A percentile compares a stretch with the other conserved stretches of the same genome.
phyloP scores from a whole-genome alignment of 106 monocot genomes.

The Iris macrosiphon region DNA sequence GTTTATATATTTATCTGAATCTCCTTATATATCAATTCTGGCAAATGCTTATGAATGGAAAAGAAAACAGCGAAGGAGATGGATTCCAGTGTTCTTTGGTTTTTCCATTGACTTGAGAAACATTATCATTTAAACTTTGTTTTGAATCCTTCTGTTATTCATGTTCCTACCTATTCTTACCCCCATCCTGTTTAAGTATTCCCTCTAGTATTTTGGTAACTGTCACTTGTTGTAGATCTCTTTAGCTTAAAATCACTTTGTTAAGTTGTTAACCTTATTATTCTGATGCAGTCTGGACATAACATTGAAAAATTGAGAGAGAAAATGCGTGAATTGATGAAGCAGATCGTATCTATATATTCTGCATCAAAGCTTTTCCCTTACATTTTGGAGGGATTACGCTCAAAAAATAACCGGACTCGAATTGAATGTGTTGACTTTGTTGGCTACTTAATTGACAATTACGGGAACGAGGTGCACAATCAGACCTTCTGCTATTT shows the following conservation, averaged over 20 bases:
- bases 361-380: slow-evolving; percentile 79
- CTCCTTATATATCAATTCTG: neutral
- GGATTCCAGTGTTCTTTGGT: neutral
- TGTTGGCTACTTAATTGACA: slow-evolving; percentile 78
- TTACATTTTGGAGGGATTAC: slow-evolving; percentile 81
- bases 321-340: slow-evolving; percentile 90
- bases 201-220: too few relatives aligned
- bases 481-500: neutral
- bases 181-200: neutral
- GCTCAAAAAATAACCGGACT: slow-evolving; percentile 94
- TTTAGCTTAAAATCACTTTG: too few relatives aligned
- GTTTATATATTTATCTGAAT: slow-evolving; percentile 23
- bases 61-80: too few relatives aligned
- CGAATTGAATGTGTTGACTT: slow-evolving; percentile 94
- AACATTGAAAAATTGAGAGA: slow-evolving; percentile 96
- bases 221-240: neutral
- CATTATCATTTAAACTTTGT: neutral
- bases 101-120: neutral
- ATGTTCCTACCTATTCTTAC: neutral
- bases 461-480: slow-evolving; percentile 75
- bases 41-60: neutral
- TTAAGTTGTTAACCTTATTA: neutral
- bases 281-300: slow-evolving; percentile 80
- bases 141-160: neutral
- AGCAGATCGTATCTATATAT: slow-evolving; percentile 79